Evolutionary conservation across 164 flowering plant species (phyloP).

Genomic region (Taxillus chinensis): DNA sequence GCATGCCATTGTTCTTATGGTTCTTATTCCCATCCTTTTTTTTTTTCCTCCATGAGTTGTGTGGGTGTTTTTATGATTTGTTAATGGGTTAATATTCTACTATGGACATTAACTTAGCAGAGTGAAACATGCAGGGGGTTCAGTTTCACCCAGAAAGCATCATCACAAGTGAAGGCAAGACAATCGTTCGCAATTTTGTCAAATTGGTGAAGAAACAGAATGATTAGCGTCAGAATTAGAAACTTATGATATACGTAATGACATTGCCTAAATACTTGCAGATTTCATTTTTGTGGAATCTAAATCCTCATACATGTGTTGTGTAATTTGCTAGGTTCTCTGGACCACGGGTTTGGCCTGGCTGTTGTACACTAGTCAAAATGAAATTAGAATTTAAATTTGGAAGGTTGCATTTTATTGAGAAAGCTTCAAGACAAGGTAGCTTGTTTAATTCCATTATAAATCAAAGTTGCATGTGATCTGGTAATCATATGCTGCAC

Average conservation of each 20-base stretch:
- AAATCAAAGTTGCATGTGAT: too few relatives aligned
- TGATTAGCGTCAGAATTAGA: constrained; percentile 18
- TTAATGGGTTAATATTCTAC: background rate
- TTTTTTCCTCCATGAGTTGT: background rate
- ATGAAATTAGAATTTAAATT: too few relatives aligned
- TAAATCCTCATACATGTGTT: background rate
- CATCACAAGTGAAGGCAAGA: constrained; percentile 54
- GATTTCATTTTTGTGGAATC: background rate
- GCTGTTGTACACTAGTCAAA: too few relatives aligned
- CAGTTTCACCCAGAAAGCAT: constrained; percentile 84
- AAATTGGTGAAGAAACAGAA: constrained; percentile 41
- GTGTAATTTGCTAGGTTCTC: too few relatives aligned
- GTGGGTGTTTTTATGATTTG: too few relatives aligned
- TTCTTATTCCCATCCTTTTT: too few relatives aligned
- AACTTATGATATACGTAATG: background rate
- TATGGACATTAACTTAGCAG: background rate
- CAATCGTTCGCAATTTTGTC: constrained; percentile 45
- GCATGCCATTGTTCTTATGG: too few relatives aligned
- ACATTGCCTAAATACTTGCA: background rate
- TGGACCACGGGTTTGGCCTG: too few relatives aligned
- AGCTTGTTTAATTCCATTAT: too few relatives aligned
- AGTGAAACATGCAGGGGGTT: constrained; percentile 46
- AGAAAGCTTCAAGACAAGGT: too few relatives aligned
- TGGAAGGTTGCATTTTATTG: too few relatives aligned
- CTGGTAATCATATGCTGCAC: too few relatives aligned